These are phyloP conservation scores for Aspergillus heteromorphus DNA, from an alignment of 495 filamentous ascomycete genomes.

Conservation along the genomic window DNA sequence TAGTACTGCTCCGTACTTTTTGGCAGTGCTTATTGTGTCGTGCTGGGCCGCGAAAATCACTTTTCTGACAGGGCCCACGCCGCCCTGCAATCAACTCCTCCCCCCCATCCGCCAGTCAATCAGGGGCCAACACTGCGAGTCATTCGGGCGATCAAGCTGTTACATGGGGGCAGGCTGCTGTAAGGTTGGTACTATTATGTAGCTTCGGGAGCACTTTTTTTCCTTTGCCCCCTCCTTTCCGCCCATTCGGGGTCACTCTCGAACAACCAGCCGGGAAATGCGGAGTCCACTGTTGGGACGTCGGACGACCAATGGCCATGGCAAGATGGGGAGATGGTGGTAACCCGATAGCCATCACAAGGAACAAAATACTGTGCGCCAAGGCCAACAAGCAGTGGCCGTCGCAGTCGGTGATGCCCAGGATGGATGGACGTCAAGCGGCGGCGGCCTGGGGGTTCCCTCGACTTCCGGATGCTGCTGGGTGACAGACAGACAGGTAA, in stretches of 20 bases:
- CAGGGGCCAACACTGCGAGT: conserved; percentile 12
- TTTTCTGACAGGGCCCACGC: conserved; percentile 11
- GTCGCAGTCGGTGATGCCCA: conserved; percentile 15
- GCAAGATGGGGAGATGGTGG: no score
- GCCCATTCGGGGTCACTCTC: not conserved
- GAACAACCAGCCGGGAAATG: conserved; percentile 6
- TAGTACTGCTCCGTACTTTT: no score
- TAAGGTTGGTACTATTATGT: not conserved
- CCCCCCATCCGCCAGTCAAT: not conserved
- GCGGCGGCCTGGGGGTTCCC: conserved; percentile 2
- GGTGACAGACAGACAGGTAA: no score
- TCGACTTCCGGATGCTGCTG: not conserved
- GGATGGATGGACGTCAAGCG: conserved; percentile 2
- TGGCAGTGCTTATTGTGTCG: not conserved
- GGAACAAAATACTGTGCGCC: conserved; percentile 4
- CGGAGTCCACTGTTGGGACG: conserved; percentile 6
- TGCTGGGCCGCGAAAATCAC: not conserved
- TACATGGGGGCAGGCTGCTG: conserved; percentile 8
- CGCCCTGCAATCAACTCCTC: conserved; percentile 12
- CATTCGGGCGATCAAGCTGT: conserved; percentile 14
- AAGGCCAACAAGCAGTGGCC: not conserved
- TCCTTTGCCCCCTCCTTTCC: not conserved
- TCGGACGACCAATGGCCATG: not conserved
- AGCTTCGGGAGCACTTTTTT: conserved; percentile 6
- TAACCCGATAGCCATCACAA: conserved; percentile 8